These are phyloP conservation scores for Rhizoctonia solani DNA, from an alignment of 1,284 basidiomycete species.

Conservation along the genomic window DNA sequence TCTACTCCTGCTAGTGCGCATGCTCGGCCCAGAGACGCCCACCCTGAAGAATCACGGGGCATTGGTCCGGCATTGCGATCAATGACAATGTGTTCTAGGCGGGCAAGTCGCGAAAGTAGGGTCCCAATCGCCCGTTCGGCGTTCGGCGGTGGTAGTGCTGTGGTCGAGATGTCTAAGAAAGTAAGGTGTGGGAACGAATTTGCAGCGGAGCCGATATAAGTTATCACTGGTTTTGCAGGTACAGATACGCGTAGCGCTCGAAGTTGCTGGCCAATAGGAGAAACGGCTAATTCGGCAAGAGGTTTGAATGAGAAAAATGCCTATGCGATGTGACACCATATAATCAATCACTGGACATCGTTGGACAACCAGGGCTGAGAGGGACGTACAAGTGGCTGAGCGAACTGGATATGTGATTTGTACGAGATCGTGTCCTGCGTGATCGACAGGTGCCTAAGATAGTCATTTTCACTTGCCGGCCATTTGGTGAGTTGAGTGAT, in stretches of 20 bases:
- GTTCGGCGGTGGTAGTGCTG: constrained; percentile 49
- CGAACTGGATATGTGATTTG: constrained; percentile 53
- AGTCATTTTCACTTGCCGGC: constrained; percentile 49
- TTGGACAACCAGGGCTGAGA: neutral
- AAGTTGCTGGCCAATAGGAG: constrained; percentile 51
- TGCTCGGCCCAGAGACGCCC: constrained; percentile 58
- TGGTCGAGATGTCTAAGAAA: constrained; percentile 66
- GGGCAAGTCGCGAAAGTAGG: constrained; percentile 53
- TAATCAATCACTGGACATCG: neutral
- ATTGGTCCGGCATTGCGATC: constrained; percentile 40
- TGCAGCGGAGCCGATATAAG: constrained; percentile 49
- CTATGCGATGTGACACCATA: too few species aligned
- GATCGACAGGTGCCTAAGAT: constrained; percentile 58
- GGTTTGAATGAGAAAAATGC: constrained; percentile 64
- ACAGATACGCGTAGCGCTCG: constrained; percentile 60
- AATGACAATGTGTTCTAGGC: constrained; percentile 52
- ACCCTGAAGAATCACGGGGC: constrained; percentile 49
- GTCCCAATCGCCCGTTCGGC: constrained; percentile 52
- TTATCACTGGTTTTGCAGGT: constrained; percentile 59
- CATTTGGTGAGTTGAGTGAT: constrained; percentile 59
- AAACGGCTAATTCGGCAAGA: constrained; percentile 53
- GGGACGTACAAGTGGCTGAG: constrained; percentile 63
- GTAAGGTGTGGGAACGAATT: constrained; percentile 49
- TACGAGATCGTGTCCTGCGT: constrained; percentile 64
- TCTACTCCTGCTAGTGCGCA: constrained; percentile 59